phyloP scores from a whole-genome alignment of 2,329 filamentous ascomycete genomes.

The Alternaria incomplexa region DNA sequence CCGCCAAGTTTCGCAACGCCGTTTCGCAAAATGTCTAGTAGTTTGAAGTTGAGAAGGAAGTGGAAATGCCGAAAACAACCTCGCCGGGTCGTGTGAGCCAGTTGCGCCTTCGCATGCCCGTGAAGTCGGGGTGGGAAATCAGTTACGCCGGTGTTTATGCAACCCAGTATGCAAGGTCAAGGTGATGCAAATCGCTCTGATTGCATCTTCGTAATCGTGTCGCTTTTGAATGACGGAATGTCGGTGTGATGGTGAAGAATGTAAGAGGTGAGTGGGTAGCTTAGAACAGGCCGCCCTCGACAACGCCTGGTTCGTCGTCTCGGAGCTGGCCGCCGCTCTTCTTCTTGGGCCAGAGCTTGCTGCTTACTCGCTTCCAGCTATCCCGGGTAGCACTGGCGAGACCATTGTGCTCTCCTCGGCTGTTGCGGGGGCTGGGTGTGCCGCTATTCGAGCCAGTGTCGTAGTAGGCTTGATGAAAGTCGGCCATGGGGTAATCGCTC shows the following conservation, averaged over 20 bases:
- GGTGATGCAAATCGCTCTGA: constrained; percentile 40
- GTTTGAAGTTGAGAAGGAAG: constrained; percentile 4
- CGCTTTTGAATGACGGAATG: constrained; percentile 17
- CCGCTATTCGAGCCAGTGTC: constrained; percentile 41
- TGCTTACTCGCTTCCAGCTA: constrained; percentile 51
- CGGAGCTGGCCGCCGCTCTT: constrained; percentile 45
- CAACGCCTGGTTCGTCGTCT: constrained; percentile 45
- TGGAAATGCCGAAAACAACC: constrained; percentile 25
- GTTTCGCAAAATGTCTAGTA: constrained; percentile 26
- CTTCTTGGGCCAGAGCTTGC: constrained; percentile 51
- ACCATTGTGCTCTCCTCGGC: constrained; percentile 46
- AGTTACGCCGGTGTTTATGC: constrained; percentile 42
- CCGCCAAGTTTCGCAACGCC: constrained; percentile 32
- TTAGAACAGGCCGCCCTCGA: constrained; percentile 46
- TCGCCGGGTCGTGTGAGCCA: constrained; percentile 37
- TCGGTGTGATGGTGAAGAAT: not conserved
- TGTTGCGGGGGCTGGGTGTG: constrained; percentile 47
- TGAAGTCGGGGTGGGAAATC: constrained; percentile 20
- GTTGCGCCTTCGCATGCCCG: constrained; percentile 39
- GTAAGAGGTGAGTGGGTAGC: not conserved
- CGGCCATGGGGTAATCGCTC: constrained; percentile 54
- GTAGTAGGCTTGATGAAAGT: constrained; percentile 45
- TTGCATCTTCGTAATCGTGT: constrained; percentile 43
- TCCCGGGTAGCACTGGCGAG: constrained; percentile 45
- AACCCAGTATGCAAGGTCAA: constrained; percentile 42